These are phyloP conservation scores for Monosporascus cannonballus DNA, from an alignment of 2,329 filamentous ascomycete genomes.

Conservation along the genomic window DNA sequence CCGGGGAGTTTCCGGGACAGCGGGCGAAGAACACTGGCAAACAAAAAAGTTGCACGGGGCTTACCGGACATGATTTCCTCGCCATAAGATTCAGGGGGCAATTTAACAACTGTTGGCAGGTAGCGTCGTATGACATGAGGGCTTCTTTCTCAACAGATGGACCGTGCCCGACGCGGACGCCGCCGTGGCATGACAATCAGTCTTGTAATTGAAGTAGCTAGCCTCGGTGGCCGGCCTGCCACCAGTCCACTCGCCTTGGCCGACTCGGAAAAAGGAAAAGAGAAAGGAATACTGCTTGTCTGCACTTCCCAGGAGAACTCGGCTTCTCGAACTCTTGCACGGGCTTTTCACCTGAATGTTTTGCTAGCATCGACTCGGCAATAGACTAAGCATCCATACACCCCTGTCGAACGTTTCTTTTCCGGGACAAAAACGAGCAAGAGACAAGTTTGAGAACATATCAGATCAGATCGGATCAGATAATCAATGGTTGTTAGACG, in stretches of 20 bases:
- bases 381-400: background rate
- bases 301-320: background rate
- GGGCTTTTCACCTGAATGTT: background rate
- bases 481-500: background rate
- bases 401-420: no score
- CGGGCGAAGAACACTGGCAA: no score
- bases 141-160: background rate
- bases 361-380: background rate
- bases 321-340: no score
- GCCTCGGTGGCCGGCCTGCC: no score
- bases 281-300: background rate
- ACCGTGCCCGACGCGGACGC: background rate
- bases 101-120: background rate
- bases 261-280: no score
- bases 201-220: no score
- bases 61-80: no score
- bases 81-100: no score
- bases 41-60: no score
- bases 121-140: background rate
- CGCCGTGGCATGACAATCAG: background rate
- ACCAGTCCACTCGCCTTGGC: no score
- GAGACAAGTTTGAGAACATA: background rate
- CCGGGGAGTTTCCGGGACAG: no score
- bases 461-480: background rate
- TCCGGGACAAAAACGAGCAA: background rate